These are phyloP conservation scores for Aspergillus diversus DNA, from an alignment of 495 filamentous ascomycete species.

Conservation along the genomic window DNA sequence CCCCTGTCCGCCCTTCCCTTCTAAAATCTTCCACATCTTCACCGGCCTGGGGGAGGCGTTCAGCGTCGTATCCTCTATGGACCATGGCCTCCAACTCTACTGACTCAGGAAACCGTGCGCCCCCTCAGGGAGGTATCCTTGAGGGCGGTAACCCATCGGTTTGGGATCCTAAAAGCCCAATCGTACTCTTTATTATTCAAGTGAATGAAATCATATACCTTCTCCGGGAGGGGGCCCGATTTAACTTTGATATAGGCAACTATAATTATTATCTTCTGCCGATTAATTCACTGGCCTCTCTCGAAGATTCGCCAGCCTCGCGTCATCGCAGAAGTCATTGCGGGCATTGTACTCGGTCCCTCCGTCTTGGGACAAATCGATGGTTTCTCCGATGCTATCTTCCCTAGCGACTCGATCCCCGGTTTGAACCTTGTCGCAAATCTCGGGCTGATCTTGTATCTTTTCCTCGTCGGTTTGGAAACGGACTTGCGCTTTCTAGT, in stretches of 20 bases:
- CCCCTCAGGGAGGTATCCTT: conserved; percentile 61
- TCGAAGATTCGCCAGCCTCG: conserved; percentile 86
- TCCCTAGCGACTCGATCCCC: conserved; percentile 73
- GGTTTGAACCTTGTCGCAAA: conserved; percentile 84
- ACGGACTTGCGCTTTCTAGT: conserved; percentile 85
- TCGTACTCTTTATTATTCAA: conserved; percentile 94
- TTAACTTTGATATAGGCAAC: conserved; percentile 59
- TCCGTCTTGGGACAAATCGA: conserved; percentile 85
- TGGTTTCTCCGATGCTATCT: conserved; percentile 77
- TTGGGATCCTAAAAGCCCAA: conserved; percentile 81
- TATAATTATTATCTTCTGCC: conserved; percentile 91
- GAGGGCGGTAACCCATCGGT: conserved; percentile 72
- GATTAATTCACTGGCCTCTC: conserved; percentile 80
- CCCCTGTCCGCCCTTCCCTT: neutral
- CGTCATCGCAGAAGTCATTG: conserved; percentile 96
- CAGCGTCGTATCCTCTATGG: neutral
- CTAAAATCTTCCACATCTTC: neutral
- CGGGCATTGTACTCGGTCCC: conserved; percentile 86
- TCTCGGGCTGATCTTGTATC: conserved; percentile 84
- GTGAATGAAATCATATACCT: conserved; percentile 41
- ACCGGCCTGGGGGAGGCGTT: conserved; percentile 7
- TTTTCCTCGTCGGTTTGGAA: conserved; percentile 92
- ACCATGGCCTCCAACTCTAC: conserved; percentile 26
- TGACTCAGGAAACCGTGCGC: conserved; percentile 15
- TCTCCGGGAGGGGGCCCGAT: neutral